Evolutionary conservation across 208 protist species (phyloP).

Genomic region (Leishmania martiniquensis): DNA sequence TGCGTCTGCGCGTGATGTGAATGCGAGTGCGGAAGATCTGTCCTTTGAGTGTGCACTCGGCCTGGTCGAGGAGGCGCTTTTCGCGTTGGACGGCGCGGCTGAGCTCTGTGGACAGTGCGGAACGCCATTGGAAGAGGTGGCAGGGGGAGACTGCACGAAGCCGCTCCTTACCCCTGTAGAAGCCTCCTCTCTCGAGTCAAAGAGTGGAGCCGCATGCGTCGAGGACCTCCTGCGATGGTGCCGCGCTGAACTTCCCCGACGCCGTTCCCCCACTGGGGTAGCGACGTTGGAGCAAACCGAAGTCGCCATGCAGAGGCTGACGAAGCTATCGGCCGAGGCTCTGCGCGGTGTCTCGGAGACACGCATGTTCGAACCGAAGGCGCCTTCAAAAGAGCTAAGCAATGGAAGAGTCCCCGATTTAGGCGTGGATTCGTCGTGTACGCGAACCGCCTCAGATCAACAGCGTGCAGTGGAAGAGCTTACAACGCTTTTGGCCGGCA

Average conservation of each 20-base stretch:
- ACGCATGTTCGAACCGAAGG: background rate
- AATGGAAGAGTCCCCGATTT: background rate
- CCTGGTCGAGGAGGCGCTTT: conserved; percentile 4
- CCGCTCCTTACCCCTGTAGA: background rate
- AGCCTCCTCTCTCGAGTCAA: background rate
- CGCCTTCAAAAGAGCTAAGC: background rate
- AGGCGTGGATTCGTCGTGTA: background rate
- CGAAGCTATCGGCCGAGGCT: background rate
- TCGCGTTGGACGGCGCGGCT: background rate
- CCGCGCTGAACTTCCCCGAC: conserved; percentile 5
- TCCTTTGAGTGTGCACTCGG: conserved; percentile 4
- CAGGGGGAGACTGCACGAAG: background rate
- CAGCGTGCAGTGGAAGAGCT: background rate
- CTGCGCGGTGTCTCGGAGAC: background rate
- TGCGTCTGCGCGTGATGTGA: background rate
- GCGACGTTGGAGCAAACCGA: background rate
- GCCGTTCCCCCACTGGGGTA: background rate
- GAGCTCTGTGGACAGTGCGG: background rate
- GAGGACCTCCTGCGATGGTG: conserved; percentile 7
- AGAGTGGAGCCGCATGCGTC: background rate
- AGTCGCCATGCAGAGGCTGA: background rate
- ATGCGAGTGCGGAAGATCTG: background rate
- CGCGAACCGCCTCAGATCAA: background rate
- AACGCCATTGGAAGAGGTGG: background rate
- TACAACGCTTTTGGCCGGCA: background rate